These are phyloP conservation scores for Monosporascus ibericus DNA, from an alignment of 2,329 filamentous ascomycete genomes.

Conservation along the genomic window DNA sequence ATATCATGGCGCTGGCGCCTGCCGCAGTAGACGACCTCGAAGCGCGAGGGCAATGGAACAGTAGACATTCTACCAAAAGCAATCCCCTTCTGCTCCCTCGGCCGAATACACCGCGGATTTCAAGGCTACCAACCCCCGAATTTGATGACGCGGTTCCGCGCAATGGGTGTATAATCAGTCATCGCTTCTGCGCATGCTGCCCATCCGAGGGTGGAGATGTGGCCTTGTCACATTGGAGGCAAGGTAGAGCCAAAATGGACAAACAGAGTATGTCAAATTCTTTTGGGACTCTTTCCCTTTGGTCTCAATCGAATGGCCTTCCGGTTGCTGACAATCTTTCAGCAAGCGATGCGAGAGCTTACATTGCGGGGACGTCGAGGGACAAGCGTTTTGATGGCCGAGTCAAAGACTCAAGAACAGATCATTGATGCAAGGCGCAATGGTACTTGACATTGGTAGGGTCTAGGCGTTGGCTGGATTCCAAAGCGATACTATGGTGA, in stretches of 20 bases:
- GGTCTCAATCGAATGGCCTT: background rate
- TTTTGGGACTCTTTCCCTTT: background rate
- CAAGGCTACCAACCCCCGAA: slow-evolving; percentile 21
- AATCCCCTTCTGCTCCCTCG: slow-evolving; percentile 3
- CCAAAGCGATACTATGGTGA: background rate
- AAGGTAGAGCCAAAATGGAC: slow-evolving; percentile 18
- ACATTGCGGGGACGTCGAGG: slow-evolving; percentile 14
- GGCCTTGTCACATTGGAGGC: slow-evolving; percentile 1
- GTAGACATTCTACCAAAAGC: slow-evolving; percentile 2
- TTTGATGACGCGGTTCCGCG: slow-evolving; percentile 12
- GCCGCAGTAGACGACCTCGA: background rate
- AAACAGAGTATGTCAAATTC: slow-evolving; percentile 14
- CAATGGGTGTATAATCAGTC: slow-evolving; percentile 3
- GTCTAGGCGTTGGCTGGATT: background rate
- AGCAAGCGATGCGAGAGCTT: slow-evolving; percentile 17
- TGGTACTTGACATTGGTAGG: background rate
- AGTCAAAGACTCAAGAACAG: slow-evolving; percentile 1
- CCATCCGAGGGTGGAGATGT: background rate
- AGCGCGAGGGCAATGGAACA: slow-evolving; percentile 1
- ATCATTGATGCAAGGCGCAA: background rate
- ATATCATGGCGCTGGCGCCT: background rate
- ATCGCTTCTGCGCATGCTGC: slow-evolving; percentile 20
- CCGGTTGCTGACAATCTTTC: slow-evolving; percentile 7
- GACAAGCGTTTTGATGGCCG: slow-evolving; percentile 9
- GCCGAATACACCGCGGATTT: slow-evolving; percentile 16